Conservation (phyloP, 73 alveolate genomes). For the Tetrahymena malaccensis region DNA sequence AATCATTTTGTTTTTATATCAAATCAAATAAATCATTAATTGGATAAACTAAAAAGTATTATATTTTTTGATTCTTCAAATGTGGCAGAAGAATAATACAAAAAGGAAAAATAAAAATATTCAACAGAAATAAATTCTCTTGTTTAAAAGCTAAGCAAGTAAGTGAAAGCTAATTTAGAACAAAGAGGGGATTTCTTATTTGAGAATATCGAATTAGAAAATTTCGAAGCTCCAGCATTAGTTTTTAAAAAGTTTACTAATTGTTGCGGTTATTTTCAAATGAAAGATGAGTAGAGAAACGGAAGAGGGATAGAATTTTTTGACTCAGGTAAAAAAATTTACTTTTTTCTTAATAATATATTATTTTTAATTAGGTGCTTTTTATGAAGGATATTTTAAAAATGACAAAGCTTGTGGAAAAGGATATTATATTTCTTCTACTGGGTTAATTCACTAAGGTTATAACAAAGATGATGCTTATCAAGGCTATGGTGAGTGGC, state of each 20-base stretch:
- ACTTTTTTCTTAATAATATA: no score
- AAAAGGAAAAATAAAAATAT: neutral
- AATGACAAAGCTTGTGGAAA: neutral
- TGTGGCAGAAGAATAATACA: neutral
- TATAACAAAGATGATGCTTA: neutral
- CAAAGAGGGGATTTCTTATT: neutral
- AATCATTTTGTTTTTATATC: neutral
- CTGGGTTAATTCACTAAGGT: neutral
- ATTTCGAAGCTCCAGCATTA: neutral
- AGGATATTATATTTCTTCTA: neutral
- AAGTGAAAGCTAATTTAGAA: neutral
- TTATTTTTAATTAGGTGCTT: neutral
- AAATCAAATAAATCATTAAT: neutral
- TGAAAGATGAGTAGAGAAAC: neutral
- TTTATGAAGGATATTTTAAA: neutral
- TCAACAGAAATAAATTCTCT: neutral
- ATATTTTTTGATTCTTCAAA: neutral
- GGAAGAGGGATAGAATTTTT: neutral
- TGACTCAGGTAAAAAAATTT: neutral
- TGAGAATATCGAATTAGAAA: neutral
- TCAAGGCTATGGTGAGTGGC: neutral
- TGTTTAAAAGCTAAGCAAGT: neutral
- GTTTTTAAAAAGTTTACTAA: neutral
- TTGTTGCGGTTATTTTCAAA: neutral
- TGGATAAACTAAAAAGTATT: neutral